These are phyloP conservation scores for Diplocarpon rosae DNA, from an alignment of 2,329 filamentous ascomycete species.

Conservation along the genomic window DNA sequence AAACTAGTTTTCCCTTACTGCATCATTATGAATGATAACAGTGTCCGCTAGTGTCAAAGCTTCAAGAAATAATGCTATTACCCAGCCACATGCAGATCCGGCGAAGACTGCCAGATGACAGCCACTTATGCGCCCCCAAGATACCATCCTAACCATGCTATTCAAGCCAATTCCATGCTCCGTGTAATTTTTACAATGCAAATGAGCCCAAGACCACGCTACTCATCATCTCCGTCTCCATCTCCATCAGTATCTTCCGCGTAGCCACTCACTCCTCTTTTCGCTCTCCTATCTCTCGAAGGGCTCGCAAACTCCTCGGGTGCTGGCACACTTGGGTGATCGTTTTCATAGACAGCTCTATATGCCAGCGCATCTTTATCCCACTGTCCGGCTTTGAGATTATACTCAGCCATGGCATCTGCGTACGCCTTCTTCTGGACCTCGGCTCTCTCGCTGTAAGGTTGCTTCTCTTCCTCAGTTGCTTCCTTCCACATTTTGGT, in stretches of 20 bases:
- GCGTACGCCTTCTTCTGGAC: conserved; percentile 57
- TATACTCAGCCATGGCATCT: conserved; percentile 46
- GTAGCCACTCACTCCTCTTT: conserved; percentile 25
- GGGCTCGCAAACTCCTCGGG: conserved; percentile 26
- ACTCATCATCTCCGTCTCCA: conserved; percentile 14
- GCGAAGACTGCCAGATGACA: no score
- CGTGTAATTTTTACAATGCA: conserved; percentile 3
- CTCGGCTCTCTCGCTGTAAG: conserved; percentile 66
- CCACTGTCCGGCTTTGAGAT: conserved; percentile 57
- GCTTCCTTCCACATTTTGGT: conserved; percentile 87
- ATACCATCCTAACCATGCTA: conserved; percentile 1
- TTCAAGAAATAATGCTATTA: no score
- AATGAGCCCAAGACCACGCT: not conserved
- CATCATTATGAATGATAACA: no score
- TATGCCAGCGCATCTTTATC: conserved; percentile 52
- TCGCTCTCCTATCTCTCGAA: conserved; percentile 26
- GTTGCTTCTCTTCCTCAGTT: conserved; percentile 55
- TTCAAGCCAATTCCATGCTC: conserved; percentile 4
- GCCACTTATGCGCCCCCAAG: not conserved
- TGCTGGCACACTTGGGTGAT: conserved; percentile 37
- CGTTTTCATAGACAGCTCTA: conserved; percentile 39
- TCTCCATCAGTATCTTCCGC: conserved; percentile 25
- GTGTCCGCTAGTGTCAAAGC: no score
- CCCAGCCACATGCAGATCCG: no score
- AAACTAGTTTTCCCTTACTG: no score